Conservation (phyloP, 2,329 filamentous ascomycete genomes). For the Fusarium sterilihyphosum region DNA sequence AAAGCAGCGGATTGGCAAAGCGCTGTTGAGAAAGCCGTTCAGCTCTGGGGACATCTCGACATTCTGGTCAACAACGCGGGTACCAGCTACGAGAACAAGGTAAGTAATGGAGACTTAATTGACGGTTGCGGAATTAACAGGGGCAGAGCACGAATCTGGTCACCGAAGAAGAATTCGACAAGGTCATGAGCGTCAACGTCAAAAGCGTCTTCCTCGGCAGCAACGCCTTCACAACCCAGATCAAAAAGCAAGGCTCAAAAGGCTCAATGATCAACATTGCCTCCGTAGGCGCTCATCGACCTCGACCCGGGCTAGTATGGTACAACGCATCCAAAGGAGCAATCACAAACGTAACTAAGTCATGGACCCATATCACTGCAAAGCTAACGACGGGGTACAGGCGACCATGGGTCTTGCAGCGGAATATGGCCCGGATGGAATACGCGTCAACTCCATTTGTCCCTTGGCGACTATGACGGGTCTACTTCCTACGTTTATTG, state of each 20-base stretch:
- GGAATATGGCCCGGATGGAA: conserved; percentile 77
- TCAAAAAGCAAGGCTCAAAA: conserved; percentile 1
- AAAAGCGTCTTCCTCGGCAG: conserved; percentile 6
- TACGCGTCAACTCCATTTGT: conserved; percentile 78
- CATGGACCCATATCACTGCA: background rate
- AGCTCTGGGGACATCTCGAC: background rate
- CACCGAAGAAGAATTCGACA: conserved; percentile 6
- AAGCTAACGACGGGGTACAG: conserved; percentile 1
- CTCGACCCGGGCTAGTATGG: conserved; percentile 72
- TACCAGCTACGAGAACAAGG: conserved; percentile 13
- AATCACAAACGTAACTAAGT: conserved; percentile 63
- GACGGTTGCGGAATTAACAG: rapidly evolving
- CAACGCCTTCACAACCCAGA: background rate
- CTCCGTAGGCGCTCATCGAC: conserved; percentile 49
- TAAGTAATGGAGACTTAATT: rapidly evolving
- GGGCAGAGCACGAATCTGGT: conserved; percentile 8
- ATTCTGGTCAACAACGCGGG: conserved; percentile 17
- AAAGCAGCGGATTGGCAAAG: background rate
- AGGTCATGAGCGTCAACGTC: conserved; percentile 11
- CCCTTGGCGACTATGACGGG: conserved; percentile 65
- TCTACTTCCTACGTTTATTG: conserved; percentile 56
- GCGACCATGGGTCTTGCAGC: conserved; percentile 69
- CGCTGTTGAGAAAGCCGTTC: background rate
- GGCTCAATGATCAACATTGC: conserved; percentile 25
- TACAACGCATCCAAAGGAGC: conserved; percentile 77